Evolutionary conservation across 139 green algal genomes (phyloP).

Genomic region (Yamagishiella unicocca): DNA sequence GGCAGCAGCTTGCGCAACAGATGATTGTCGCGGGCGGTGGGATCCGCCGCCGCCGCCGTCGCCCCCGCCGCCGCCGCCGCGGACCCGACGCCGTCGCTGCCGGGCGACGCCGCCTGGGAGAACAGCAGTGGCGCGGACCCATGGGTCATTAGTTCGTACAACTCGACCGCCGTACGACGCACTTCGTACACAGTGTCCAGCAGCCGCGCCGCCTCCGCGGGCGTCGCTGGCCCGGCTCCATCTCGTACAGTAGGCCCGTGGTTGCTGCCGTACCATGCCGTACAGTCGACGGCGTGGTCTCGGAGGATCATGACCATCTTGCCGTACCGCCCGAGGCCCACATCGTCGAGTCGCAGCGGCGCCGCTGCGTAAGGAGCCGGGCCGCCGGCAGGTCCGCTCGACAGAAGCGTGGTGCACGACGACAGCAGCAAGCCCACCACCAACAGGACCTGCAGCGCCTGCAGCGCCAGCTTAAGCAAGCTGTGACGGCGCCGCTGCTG

Average conservation of each 20-base stretch:
- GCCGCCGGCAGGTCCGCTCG: background rate
- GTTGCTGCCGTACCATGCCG: background rate
- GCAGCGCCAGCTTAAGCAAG: background rate
- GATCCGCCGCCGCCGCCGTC: background rate
- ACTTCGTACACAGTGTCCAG: background rate
- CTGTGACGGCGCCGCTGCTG: background rate
- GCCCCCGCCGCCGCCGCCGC: background rate
- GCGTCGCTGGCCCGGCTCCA: background rate
- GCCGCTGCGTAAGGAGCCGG: background rate
- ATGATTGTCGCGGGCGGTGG: too few relatives aligned
- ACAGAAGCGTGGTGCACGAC: background rate
- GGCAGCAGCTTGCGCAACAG: constrained; percentile 27
- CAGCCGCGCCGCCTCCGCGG: background rate
- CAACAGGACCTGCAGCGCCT: background rate
- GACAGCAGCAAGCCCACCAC: background rate
- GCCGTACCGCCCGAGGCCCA: constrained; percentile 4
- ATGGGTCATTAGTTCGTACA: background rate
- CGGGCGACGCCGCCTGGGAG: background rate
- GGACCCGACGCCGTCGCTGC: background rate
- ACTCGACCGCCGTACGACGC: background rate
- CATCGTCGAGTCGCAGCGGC: background rate
- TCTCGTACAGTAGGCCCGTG: background rate
- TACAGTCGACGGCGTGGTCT: constrained; percentile 9
- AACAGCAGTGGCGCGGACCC: background rate
- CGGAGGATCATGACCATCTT: background rate